phyloP scores from a whole-genome alignment of 768 basidiomycete genomes.

The Amanita polypyramis region DNA sequence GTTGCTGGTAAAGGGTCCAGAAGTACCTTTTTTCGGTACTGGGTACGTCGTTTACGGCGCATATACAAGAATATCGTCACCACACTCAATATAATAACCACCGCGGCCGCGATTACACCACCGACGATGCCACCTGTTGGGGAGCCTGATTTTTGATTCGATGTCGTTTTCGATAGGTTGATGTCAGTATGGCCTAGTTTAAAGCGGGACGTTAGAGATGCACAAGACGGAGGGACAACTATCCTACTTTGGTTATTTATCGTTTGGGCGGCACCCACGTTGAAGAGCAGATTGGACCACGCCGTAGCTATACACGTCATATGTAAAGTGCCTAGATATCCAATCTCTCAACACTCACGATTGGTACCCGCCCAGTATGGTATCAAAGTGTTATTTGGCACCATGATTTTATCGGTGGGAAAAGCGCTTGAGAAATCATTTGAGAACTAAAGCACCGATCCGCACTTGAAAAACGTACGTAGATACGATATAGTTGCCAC shows the following conservation, averaged over 20 bases:
- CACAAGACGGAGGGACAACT: not conserved
- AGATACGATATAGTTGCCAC: not conserved
- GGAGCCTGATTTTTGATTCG: not conserved
- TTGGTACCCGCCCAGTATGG: conserved; percentile 4
- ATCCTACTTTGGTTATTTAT: not conserved
- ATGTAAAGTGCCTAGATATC: not conserved
- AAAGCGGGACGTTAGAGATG: not conserved
- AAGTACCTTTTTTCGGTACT: not conserved
- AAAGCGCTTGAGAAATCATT: not conserved
- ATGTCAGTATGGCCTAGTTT: not conserved
- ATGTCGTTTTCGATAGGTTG: not conserved
- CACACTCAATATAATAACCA: not conserved
- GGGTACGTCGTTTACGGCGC: conserved; percentile 1
- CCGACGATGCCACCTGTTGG: conserved; percentile 3
- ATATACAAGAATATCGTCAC: not conserved
- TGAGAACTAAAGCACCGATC: not conserved
- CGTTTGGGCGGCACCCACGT: not conserved
- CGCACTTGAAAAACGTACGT: not conserved
- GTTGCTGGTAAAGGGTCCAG: not conserved
- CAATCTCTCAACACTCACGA: not conserved
- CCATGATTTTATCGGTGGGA: not conserved
- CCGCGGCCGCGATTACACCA: not conserved
- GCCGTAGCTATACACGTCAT: not conserved
- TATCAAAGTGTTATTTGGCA: not conserved
- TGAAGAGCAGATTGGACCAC: not conserved